Base-by-base conservation (phyloP, 108 stramenopile genomes). In the Schizochytrium sp. region DNA sequence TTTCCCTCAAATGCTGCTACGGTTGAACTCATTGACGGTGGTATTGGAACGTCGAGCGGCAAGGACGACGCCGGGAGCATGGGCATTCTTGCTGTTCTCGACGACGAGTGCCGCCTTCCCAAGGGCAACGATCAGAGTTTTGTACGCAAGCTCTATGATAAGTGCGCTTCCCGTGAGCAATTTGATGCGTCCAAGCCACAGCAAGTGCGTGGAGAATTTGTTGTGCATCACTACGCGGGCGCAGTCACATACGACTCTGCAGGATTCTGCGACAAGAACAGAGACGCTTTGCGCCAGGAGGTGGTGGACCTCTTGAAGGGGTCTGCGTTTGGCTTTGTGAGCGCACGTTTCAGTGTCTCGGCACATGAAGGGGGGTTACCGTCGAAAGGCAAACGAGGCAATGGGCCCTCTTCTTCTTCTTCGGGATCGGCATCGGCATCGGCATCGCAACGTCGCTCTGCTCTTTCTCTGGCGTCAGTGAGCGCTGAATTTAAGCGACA, bases 1-100 rank as follows among this genome's bases (percentile, higher is more conserved):
- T 99, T 98, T 89, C 95, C 96, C 44, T 98, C 98, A 91, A 99
- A 99, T 90, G 97, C 97, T 76, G 96, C 97, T 55, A 97, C 98
- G 28, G 94, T 99, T 48, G 98, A 98, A 87, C 90, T 99, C 57
- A 97, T 99, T 72, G 96, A 98, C 87, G 92, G 90, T 92, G 88
- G 76, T 18, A 41, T 53, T 12, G 76, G 45, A 14, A 60, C 87
- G 44, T 91, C 92, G 44, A 90, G 93, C 10, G 83, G 88, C 21
- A 91, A 95, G 76, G 92, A 96, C 29, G 99, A 99, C 91, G 76
- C 95, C 88, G 92, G 91, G 28, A 95, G 95, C 45, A 94, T 95
- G 48, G 97, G 97, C 87, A 96, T 99, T 72, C 87, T 98, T 57
- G 94, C 96, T 14, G 83, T 99, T 16, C 89, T 98, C 55, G 97